Evolutionary conservation across 192 early-diverging fungal species (phyloP), one percentile per base, ranked within the genome.

Genomic region (Coemansia sp.): DNA sequence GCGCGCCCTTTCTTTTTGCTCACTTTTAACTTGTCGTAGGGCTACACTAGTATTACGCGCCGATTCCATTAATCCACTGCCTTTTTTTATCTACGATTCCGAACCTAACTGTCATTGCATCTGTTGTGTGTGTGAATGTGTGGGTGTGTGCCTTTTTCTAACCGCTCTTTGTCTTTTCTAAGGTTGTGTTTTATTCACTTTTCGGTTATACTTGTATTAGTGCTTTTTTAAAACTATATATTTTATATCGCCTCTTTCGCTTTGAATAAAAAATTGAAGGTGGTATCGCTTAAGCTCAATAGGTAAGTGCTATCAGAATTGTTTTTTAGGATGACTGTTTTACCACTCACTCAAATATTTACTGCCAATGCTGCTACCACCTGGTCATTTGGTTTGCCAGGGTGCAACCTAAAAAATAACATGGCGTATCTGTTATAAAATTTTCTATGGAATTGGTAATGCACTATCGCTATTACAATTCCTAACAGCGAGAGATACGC

Each of bases 121-220:
- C 27, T 50, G 49, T 50, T 50, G 49, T 22, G 49, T n/a, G 46
- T 50, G 49, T 50, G 49, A 22, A 22, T 50, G 49, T 50, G 49
- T 22, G 20, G 22, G 8, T 50, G n/a, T 22, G 49, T 22, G 20
- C 20, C 20, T 50, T 20, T 50, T 22, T 50, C 49, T 50, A 50
- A 22, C 49, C n/a, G 15, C 29, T 11, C 33, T 33, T 29, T 29
- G 24, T 58, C 20, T 11, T 58, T 58, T 58, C 29, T 11, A 58
- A 34, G 13, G 55, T 33, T 15, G 31, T 34, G 10, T 13, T 13
- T 57, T 58, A 18, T 16, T 33, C 24, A 34, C 15, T 39, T 38
- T 38, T 34, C 2, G 22, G 12, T 8, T 33, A 61, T 33, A 8
- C 53, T 55, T 55, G 53, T 55, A 55, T 16, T 55, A 31, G 53